Evolutionary conservation across 139 green algal genomes (phyloP), one percentile per base, ranked within the genome.

Genomic region (Chlorella sp.): DNA sequence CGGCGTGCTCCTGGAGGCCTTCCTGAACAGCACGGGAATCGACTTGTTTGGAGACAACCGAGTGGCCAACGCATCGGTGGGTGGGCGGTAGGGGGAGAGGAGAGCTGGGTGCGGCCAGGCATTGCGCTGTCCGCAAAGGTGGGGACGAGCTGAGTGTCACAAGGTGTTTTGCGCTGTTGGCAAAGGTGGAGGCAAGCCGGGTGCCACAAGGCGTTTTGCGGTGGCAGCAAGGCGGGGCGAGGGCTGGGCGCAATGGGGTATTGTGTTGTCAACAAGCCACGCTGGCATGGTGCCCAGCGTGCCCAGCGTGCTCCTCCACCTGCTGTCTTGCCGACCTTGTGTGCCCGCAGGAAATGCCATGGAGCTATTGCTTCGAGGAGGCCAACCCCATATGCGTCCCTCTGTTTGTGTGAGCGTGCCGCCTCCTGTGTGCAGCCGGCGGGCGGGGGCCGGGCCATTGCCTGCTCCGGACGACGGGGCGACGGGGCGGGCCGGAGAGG

Each of bases 311-410:
- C n/a, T n/a, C n/a, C n/a, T n/a, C n/a, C n/a, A n/a, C n/a, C n/a
- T n/a, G n/a, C n/a, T n/a, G n/a, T n/a, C n/a, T n/a, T n/a, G n/a
- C n/a, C n/a, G n/a, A n/a, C n/a, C n/a, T n/a, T 9, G 48, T 57
- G 48, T 57, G 48, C 48, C 26, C 36, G 57, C 76, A 87, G 88
- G 42, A 78, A 21, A 81, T 73, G 71, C 81, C 89, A 3, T 91
- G 89, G 89, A 85, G 66, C 14, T 4, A 3, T n/a, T 91, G 89
- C 81, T 34, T 91, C 18, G 24, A 19, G n/a, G 57, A 36, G 30
- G 9, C 5, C 48, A 57, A 57, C 48, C 48, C 48, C 19, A 77
- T 42, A 15, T 78, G 39, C 22, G 48, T 28, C 15, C n/a, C 21
- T 18, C 36, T 76, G 26, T 37, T 85, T 48, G 24, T 15, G n/a